Conservation (phyloP, 768 basidiomycete genomes). For the Russula emetica region DNA sequence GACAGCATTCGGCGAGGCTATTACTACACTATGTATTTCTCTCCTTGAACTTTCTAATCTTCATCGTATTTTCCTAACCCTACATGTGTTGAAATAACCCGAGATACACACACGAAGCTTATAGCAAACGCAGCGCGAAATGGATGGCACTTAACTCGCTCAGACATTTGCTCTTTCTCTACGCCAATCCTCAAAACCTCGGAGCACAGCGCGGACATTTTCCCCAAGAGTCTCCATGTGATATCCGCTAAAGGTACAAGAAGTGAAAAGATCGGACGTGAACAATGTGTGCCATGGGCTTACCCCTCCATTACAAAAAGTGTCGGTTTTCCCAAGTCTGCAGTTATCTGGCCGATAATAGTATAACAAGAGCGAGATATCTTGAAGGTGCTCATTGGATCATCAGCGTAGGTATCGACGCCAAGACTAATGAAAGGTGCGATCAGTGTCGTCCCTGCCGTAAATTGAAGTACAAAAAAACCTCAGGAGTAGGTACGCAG, state of each 20-base stretch:
- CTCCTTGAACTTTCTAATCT: not conserved
- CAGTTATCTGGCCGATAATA: constrained; percentile 31
- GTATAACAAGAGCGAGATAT: constrained; percentile 32
- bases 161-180: not conserved
- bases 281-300: constrained; percentile 2
- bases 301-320: constrained; percentile 40
- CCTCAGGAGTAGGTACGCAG: constrained; percentile 34
- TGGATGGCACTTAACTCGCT: not conserved
- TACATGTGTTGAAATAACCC: not conserved
- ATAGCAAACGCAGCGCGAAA: not conserved
- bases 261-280: not conserved
- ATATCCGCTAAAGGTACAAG: constrained; percentile 30
- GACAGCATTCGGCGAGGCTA: constrained; percentile 12
- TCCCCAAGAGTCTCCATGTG: constrained; percentile 31
- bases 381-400: constrained; percentile 35
- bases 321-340: constrained; percentile 25
- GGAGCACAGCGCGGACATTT: constrained; percentile 33
- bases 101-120: not conserved
- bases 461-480: constrained; percentile 3
- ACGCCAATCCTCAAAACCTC: constrained; percentile 27
- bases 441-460: not conserved
- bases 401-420: constrained; percentile 36
- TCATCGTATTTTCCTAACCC: constrained; percentile 3
- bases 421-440: constrained; percentile 31
- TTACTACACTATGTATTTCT: constrained; percentile 22